Conservation (phyloP, 1,284 basidiomycete genomes). For the Taiwanofungus camphoratus region DNA sequence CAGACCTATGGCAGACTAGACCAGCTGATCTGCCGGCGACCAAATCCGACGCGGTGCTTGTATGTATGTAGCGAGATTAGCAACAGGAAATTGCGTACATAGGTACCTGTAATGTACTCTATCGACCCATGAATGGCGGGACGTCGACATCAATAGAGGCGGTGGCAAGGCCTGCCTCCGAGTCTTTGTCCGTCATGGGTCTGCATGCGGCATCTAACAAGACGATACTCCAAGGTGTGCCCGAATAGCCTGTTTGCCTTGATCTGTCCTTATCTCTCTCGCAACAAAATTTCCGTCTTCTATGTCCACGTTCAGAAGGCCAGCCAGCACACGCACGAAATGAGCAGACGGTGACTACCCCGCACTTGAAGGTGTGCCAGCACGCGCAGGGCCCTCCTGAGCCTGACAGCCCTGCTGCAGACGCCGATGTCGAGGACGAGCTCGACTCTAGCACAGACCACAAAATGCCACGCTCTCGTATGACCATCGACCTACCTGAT, state of each 20-base stretch:
- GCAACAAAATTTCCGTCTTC: constrained; percentile 2
- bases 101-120: not conserved
- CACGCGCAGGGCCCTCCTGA: constrained; percentile 1
- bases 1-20: too few species aligned
- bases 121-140: constrained; percentile 9
- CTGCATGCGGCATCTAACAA: not conserved
- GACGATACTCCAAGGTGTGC: not conserved
- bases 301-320: constrained; percentile 11
- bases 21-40: too few species aligned
- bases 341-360: constrained; percentile 5
- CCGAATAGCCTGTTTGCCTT: not conserved
- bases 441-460: not conserved
- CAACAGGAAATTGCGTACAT: too few species aligned
- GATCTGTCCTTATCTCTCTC: not conserved
- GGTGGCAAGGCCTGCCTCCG: not conserved
- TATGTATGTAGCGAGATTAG: too few species aligned
- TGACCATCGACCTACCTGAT: constrained; percentile 19
- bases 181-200: not conserved
- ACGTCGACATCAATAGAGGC: constrained; percentile 2
- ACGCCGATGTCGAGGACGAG: not conserved
- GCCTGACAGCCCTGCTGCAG: not conserved
- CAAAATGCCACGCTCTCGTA: constrained; percentile 12
- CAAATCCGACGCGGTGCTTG: too few species aligned
- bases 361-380: constrained; percentile 2
- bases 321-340: constrained; percentile 9